Percentiles rank a stretch among this genome's conserved stretches.
phyloP scores from a whole-genome alignment of 768 basidiomycete species.

The Clitopilus hobsonii region DNA sequence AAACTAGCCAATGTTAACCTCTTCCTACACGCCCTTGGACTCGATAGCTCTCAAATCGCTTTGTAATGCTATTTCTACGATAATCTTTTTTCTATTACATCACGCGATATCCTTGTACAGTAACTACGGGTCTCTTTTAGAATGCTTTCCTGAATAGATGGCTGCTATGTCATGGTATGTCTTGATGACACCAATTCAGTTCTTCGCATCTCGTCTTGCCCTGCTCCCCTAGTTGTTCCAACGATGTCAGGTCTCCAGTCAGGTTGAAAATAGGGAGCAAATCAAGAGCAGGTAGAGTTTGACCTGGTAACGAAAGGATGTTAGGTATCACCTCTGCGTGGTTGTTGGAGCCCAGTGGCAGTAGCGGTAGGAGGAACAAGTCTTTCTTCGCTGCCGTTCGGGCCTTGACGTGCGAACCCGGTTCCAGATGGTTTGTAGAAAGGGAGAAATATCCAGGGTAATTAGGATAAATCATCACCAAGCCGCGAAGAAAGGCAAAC shows the following conservation, averaged over 20 bases:
- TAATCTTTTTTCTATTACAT: slow-evolving; percentile 1
- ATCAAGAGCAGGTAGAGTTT: slow-evolving; percentile 44
- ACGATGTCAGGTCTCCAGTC: slow-evolving; percentile 41
- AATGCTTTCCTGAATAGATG: neutral
- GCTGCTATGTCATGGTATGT: neutral
- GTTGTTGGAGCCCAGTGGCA: slow-evolving; percentile 32
- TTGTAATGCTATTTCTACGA: slow-evolving; percentile 28
- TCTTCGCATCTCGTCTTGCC: neutral
- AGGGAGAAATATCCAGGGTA: slow-evolving; percentile 65
- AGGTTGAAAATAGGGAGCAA: slow-evolving; percentile 68
- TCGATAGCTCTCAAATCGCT: slow-evolving; percentile 67
- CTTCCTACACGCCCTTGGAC: slow-evolving; percentile 75
- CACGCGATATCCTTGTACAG: neutral
- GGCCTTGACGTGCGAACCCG: slow-evolving; percentile 73
- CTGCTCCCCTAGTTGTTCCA: slow-evolving; percentile 19
- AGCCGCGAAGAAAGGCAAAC: slow-evolving; percentile 73
- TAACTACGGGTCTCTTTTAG: neutral
- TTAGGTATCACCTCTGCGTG: neutral
- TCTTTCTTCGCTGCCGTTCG: slow-evolving; percentile 54
- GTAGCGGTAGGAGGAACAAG: slow-evolving; percentile 67
- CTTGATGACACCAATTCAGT: neutral
- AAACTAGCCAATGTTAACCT: slow-evolving; percentile 93
- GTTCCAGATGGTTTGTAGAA: slow-evolving; percentile 89
- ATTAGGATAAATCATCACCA: slow-evolving; percentile 89
- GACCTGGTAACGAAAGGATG: slow-evolving; percentile 59